Conservation (phyloP, 73 alveolate species). For the Tetrahymena elliotti region DNA sequence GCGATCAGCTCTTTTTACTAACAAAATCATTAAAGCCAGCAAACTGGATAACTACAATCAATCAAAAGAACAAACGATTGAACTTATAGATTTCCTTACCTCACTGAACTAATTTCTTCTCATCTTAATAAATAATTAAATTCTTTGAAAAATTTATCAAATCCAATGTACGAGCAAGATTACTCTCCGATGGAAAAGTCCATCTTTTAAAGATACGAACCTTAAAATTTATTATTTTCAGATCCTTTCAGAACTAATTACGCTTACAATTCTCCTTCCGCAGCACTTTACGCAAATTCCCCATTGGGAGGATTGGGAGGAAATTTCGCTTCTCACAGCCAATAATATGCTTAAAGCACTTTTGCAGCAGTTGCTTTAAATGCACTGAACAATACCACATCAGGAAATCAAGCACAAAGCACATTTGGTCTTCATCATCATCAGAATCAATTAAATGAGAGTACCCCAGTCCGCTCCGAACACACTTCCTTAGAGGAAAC, state of each 20-base stretch:
- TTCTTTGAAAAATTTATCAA: not conserved
- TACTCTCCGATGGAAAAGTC: not conserved
- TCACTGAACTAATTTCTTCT: not conserved
- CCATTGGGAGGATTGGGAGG: not conserved
- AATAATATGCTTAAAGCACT: not conserved
- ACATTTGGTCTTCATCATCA: not conserved
- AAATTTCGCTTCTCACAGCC: not conserved
- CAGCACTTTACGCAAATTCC: not conserved
- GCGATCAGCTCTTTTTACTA: constrained; percentile 1
- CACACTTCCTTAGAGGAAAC: constrained; percentile 1
- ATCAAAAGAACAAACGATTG: not conserved
- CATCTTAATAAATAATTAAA: not conserved
- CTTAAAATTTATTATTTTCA: not conserved
- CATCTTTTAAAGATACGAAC: not conserved
- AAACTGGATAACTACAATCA: not conserved
- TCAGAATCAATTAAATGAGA: not conserved
- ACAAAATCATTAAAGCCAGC: not conserved
- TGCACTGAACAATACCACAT: not conserved
- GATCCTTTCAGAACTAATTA: not conserved
- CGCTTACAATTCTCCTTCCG: not conserved
- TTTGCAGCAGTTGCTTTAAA: not conserved
- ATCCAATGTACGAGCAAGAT: not conserved
- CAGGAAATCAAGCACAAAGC: not conserved
- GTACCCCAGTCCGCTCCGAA: not conserved
- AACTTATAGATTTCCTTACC: not conserved